Base-by-base conservation (phyloP, 768 basidiomycete genomes). In the Candolleomyces aberdarensis region DNA sequence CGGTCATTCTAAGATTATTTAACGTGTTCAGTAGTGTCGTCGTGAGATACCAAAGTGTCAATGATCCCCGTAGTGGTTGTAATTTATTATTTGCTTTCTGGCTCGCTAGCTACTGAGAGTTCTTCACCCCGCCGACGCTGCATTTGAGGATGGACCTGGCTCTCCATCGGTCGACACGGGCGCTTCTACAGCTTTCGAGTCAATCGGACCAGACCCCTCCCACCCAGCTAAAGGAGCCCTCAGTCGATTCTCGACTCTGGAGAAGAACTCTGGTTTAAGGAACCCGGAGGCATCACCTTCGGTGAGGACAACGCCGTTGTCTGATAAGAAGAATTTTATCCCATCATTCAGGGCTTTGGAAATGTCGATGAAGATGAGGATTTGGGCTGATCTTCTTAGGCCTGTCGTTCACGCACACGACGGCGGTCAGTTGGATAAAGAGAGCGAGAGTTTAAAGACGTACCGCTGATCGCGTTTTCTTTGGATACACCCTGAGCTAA, bases 291-390 rank as follows among this genome's bases (percentile, higher is more conserved):
- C 78, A 61, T 93, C 78, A 0, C 96, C 96, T 54, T 85, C 86
- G 0, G 92, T 94, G 1, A 98, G 82, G 11, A 98, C 82, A 19
- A 98, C 96, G 2, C 92, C 94, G 63, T 98, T 98, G 3, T 84
- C 78, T 1, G 94, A 96, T 2, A 93, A 72, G 72, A 83, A 87
- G 61, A 98, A 91, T 57, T 81, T 78, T 71, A 92, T 78, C 1
- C 90, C 91, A 1, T 82, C 82, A 26, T 83, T 80, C 50, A 92
- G 74, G 0, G 88, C 90, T 64, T 83, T 87, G 57, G 83, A 78
- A 3, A 96, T 77, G 63, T 96, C 80, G 61, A 98, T 80, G 67
- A 87, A 95, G 49, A 98, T 89, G 57, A 94, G 81, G 40, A 98
- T 77, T 62, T 89, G 83, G 0, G 93, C 89, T 1, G 83, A 85